A percentile compares a stretch with the other conserved stretches of the same genome.
These are phyloP conservation scores for Penicillium desertorum DNA, from an alignment of 495 filamentous ascomycete genomes.

Conservation along the genomic window DNA sequence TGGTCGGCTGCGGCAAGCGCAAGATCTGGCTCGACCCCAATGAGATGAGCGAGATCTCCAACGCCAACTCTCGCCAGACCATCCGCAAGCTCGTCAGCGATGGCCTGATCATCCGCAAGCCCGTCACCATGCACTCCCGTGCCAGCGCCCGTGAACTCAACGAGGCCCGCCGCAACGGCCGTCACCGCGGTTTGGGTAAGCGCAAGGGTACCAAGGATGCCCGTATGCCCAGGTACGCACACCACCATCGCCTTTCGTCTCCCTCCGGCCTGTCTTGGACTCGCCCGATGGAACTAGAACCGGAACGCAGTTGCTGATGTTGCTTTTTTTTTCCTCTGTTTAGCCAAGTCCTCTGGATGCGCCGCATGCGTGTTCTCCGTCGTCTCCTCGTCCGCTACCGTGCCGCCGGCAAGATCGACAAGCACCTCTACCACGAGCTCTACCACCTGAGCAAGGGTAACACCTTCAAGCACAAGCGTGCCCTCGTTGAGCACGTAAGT, in stretches of 20 bases:
- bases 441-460: slow-evolving; percentile 99
- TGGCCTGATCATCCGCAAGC: slow-evolving; percentile 99
- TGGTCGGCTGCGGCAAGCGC: slow-evolving; percentile 97
- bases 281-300: not conserved
- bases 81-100: slow-evolving; percentile 99
- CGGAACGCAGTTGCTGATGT: slow-evolving; percentile 20
- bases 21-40: slow-evolving; percentile 99
- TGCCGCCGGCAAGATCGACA: slow-evolving; percentile 99
- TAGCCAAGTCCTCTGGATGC: slow-evolving; percentile 98
- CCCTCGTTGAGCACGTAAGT: slow-evolving; percentile 98
- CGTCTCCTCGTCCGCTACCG: slow-evolving; percentile 99
- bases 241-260: not conserved
- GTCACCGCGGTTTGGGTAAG: slow-evolving; percentile 99
- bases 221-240: slow-evolving; percentile 92
- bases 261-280: not conserved
- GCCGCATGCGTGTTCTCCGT: slow-evolving; percentile 97
- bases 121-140: slow-evolving; percentile 98
- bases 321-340: slow-evolving; percentile 14
- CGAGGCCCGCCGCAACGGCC: slow-evolving; percentile 83
- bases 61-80: slow-evolving; percentile 99
- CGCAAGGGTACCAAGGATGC: slow-evolving; percentile 99
- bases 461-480: slow-evolving; percentile 99
- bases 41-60: slow-evolving; percentile 98
- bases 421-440: slow-evolving; percentile 99
- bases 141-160: slow-evolving; percentile 88